Evolutionary conservation across 306 rosid genomes (phyloP).

Genomic region (Urtica urens): DNA sequence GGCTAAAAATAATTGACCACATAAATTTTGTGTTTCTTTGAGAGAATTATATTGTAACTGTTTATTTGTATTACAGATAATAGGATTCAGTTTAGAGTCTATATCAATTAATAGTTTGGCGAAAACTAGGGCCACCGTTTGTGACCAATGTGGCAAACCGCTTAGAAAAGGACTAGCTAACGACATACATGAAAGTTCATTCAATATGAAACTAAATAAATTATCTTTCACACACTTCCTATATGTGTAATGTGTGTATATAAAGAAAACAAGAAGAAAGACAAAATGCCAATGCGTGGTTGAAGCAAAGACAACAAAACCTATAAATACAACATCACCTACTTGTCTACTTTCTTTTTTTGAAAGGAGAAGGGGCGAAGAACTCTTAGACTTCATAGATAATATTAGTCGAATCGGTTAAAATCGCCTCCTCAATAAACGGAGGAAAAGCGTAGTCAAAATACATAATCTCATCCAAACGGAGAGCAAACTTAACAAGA

Average conservation of each 20-base stretch:
- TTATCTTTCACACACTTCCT: background rate
- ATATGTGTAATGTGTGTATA: background rate
- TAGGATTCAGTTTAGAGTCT: too few species aligned
- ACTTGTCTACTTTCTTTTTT: background rate
- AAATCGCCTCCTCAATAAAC: too few species aligned
- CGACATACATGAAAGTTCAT: slow-evolving; percentile 13
- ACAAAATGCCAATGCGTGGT: slow-evolving; percentile 7
- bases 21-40: too few species aligned
- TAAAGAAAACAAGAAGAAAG: background rate
- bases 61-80: too few species aligned
- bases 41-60: too few species aligned
- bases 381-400: too few species aligned
- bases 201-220: slow-evolving; percentile 10
- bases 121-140: background rate
- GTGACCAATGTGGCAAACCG: slow-evolving; percentile 19
- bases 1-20: too few species aligned
- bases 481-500: too few species aligned
- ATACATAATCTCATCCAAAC: too few species aligned
- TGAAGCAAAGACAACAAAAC: slow-evolving; percentile 12
- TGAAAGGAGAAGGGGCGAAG: too few species aligned
- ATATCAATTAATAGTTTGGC: background rate
- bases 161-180: slow-evolving; percentile 20
- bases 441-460: too few species aligned
- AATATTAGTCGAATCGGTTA: too few species aligned
- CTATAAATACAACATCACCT: background rate